Conservation (phyloP, 2,329 filamentous ascomycete species). For the Beauveria bassiana region DNA sequence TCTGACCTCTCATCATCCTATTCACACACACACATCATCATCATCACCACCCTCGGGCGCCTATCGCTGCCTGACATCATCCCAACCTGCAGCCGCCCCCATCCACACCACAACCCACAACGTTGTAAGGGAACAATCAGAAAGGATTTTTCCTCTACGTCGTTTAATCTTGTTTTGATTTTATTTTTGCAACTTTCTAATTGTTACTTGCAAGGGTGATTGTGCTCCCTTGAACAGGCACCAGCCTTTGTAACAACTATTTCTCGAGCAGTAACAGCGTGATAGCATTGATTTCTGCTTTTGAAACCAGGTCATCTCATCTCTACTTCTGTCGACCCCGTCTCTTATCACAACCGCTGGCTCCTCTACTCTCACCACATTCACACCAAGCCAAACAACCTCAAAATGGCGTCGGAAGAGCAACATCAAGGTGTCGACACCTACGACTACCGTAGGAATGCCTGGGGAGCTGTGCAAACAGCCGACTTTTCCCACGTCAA, state of each 20-base stretch:
- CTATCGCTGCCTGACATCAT: slow-evolving; percentile 9
- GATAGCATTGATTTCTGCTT: neutral
- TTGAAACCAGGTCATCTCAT: neutral
- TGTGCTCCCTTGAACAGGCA: neutral
- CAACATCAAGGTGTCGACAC: neutral
- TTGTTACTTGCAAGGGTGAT: neutral
- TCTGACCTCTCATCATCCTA: neutral
- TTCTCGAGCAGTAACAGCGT: neutral
- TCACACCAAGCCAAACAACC: neutral
- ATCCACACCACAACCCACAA: neutral
- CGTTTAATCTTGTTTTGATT: neutral
- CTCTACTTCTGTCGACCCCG: neutral
- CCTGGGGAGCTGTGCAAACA: neutral
- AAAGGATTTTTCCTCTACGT: neutral
- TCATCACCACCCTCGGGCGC: neutral
- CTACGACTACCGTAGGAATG: neutral
- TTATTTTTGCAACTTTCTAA: neutral
- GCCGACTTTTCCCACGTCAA: slow-evolving; percentile 6
- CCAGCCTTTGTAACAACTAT: slow-evolving; percentile 1
- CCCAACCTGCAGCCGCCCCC: neutral
- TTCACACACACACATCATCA: neutral
- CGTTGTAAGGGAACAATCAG: neutral
- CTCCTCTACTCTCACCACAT: neutral
- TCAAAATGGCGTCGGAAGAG: slow-evolving; percentile 10
- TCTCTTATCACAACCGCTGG: neutral